Evolutionary conservation across 129 eudicot genomes (phyloP).

Genomic region (Pittosporum tobira): DNA sequence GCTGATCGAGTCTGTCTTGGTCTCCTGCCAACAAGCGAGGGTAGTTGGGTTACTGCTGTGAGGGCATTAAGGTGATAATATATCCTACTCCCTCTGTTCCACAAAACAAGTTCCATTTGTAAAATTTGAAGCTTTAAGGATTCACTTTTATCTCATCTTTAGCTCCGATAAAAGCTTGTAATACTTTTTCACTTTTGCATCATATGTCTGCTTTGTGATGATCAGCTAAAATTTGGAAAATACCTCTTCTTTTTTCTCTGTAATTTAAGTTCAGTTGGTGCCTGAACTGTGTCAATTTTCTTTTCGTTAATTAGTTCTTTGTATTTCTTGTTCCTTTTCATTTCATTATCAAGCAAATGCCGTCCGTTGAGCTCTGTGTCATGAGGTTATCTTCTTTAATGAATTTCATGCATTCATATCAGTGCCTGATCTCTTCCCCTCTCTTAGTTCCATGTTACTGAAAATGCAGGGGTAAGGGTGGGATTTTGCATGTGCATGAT

Average conservation of each 20-base stretch:
- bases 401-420: background rate
- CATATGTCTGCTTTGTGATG: background rate
- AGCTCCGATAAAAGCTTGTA: background rate
- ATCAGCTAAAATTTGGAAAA: background rate
- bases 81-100: conserved; percentile 1
- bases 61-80: conserved; percentile 79
- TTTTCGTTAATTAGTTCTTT: background rate
- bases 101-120: no score
- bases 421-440: no score
- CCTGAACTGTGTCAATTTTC: background rate
- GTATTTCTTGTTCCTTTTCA: background rate
- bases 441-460: background rate
- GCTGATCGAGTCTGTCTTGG: conserved; percentile 94
- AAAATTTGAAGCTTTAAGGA: no score
- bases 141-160: no score
- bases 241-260: background rate
- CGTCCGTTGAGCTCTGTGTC: background rate
- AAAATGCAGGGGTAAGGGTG: conserved; percentile 62
- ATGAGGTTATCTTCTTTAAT: background rate
- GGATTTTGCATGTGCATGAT: conserved; percentile 74
- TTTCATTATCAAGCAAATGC: background rate
- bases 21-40: conserved; percentile 90
- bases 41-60: conserved; percentile 86
- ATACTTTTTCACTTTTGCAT: background rate
- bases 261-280: background rate